phyloP scores from a whole-genome alignment of 106 monocot species.

The Xerophyta viscosa region DNA sequence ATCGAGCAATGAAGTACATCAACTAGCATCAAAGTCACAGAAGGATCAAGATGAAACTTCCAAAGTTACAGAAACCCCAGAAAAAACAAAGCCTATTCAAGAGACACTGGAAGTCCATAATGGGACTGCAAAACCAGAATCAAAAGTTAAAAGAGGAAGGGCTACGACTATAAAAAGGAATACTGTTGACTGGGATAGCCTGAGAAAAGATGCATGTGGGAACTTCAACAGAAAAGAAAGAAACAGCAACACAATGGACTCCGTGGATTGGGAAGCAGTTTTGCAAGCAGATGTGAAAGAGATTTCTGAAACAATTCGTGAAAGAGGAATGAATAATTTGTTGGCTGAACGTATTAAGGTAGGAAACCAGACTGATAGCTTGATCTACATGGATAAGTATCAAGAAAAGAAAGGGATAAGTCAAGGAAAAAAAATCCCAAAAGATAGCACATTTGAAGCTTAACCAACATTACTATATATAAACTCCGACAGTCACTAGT shows the following conservation, averaged over 20 bases:
- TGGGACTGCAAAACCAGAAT: constrained; percentile 13
- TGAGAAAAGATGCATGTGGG: constrained; percentile 30
- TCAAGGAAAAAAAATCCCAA: background rate
- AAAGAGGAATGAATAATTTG: constrained; percentile 85
- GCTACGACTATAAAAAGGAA: constrained; percentile 18
- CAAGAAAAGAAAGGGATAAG: too few species aligned
- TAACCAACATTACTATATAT: too few species aligned
- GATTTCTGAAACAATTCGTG: constrained; percentile 60
- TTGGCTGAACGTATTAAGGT: constrained; percentile 86
- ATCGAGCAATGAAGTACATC: background rate
- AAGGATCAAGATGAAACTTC: background rate
- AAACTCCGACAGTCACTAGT: too few species aligned
- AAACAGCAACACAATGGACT: constrained; percentile 37
- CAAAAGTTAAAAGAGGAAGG: constrained; percentile 20
- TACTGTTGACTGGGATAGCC: constrained; percentile 58
- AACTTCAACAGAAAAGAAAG: constrained; percentile 30
- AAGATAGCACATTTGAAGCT: too few species aligned
- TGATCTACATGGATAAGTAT: background rate
- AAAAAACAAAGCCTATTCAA: constrained; percentile 8
- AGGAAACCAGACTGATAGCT: background rate
- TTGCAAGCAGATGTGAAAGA: constrained; percentile 46
- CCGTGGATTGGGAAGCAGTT: constrained; percentile 73
- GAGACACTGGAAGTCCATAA: background rate
- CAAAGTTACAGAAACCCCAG: constrained; percentile 8
- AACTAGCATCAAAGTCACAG: constrained; percentile 4